Evolutionary conservation across 1,284 basidiomycete genomes (phyloP), one percentile per base, ranked within the genome.

Genomic region (Rhodotorula sp.): DNA sequence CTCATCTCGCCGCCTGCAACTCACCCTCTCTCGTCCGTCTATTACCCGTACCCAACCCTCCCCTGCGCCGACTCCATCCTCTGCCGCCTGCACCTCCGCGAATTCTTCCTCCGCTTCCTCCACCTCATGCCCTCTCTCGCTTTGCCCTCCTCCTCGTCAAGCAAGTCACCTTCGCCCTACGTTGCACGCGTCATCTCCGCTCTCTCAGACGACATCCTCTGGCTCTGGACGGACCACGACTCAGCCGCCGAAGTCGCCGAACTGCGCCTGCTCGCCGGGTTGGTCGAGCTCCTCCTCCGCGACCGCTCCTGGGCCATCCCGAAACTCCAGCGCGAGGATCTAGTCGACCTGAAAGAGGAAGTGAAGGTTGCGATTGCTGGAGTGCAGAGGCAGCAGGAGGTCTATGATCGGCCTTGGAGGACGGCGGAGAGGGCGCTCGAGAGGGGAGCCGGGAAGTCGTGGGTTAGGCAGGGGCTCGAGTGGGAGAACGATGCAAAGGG

Each of bases 81-180:
- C 34, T 50, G 55, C 11, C 65, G 65, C 44, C 34, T 68, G 16
- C 26, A 68, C 67, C 30, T 68, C 5, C 67, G 67, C 53, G 67
- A 68, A 48, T 68, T 64, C 59, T 54, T 64, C 67, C 57, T 68
- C 28, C 67, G 67, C 54, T 64, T 68, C 58, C 58, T 60, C 37
- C 24, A 13, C 30, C n/a, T 57, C 24, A 61, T 68, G 28, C 67
- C 67, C 9, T 31, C 58, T 13, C 59, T 68, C 54, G 34, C n/a
- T 31, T 59, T 50, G 2, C 28, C 54, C 3, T 28, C 46, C 2
- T 28, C 30, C 4, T 47, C 53, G 2, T 31, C 47, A 11, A 34
- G 26, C 31, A 51, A 51, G 34, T 20, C 59, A 31, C 62, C 53
- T 9, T 22, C 54, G 5, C 28, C 44, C 22, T 57, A 65, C n/a